Conservation (phyloP, 202 grass and related monocot genomes). For the Panicum hallii region DNA sequence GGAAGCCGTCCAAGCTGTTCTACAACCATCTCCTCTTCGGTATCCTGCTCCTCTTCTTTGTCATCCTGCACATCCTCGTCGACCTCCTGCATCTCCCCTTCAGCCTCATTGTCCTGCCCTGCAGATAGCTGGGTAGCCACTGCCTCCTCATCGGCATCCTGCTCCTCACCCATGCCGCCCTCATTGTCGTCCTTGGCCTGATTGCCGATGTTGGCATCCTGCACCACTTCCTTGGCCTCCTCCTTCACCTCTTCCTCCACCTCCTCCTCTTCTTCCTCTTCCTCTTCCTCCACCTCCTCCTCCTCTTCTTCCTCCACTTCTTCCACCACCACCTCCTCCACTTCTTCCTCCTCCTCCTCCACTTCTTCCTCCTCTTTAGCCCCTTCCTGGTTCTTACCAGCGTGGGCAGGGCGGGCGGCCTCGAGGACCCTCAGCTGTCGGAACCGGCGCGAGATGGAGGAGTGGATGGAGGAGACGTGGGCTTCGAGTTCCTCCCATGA, state of each 20-base stretch:
- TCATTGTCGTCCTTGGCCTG: not conserved
- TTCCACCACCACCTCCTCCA: not conserved
- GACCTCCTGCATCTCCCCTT: not conserved
- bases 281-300: not conserved
- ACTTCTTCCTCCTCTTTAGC: not conserved
- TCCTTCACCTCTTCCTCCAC: not conserved
- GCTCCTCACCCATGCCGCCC: not conserved
- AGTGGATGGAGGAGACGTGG: constrained; percentile 49
- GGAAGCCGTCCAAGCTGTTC: not conserved
- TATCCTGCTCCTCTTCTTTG: not conserved
- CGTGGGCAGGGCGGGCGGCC: constrained; percentile 5
- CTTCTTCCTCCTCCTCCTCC: not conserved
- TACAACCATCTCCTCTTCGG: not conserved
- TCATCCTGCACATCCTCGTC: not conserved
- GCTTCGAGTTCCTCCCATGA: constrained; percentile 48
- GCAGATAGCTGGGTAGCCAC: not conserved
- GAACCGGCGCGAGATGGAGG: constrained; percentile 36
- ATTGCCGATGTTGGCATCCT: not conserved
- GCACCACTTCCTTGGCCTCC: not conserved
- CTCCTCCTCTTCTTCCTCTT: not conserved
- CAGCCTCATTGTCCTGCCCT: not conserved
- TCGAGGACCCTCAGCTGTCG: constrained; percentile 46
- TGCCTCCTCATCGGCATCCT: not conserved
- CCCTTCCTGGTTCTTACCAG: not conserved
- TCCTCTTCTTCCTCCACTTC: not conserved